Base-by-base conservation (phyloP, 208 protist species). In the Trypanosoma lewisi region DNA sequence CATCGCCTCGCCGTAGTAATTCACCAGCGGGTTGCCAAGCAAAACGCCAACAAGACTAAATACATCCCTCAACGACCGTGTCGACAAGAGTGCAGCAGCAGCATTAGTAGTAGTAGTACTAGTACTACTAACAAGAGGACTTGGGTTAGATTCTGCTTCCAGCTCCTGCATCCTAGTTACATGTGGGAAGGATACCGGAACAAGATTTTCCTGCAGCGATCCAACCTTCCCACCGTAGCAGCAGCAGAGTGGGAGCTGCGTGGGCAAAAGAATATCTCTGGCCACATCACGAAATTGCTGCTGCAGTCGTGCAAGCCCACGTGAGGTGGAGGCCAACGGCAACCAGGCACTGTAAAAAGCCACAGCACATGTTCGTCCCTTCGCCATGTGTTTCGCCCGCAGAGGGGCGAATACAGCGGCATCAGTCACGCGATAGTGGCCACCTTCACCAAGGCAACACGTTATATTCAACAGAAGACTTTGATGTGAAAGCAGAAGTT, bases 401-500 rank as follows among this genome's bases (percentile, higher is more conserved):
- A 67, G 16, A 16, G 47, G 39, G 28, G n/a, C 36, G 44, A 65
- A 62, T 21, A 41, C 45, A 14, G 53, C 55, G 31, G 56, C 56
- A 36, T 54, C 23, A 21, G 57, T 11, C 2, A 49, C n/a, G n/a
- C n/a, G 37, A n/a, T 36, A 25, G 4, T 36, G 33, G 41, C 48
- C 51, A 0, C 65, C 62, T 17, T 72, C 54, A 21, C 49, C 62
- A 27, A 86, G n/a, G 48, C 73, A 86, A 68, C 81, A 84, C 23
- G 71, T 77, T 21, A 85, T 4, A 63, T 91, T 79, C n/a, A 85
- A 27, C 4, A 89, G 53, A 14, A 89, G 70, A 16, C 58, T 78
- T 45, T 89, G 83, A 49, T 86, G 77, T 2, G 79, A 60, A n/a
- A 86, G 74, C 8, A 86, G 53, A n/a, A 89, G 65, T 12, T 30